Percentiles rank a stretch among this genome's conserved stretches.
Conservation (phyloP, 306 rosid species). For the Arachis hypogaea region DNA sequence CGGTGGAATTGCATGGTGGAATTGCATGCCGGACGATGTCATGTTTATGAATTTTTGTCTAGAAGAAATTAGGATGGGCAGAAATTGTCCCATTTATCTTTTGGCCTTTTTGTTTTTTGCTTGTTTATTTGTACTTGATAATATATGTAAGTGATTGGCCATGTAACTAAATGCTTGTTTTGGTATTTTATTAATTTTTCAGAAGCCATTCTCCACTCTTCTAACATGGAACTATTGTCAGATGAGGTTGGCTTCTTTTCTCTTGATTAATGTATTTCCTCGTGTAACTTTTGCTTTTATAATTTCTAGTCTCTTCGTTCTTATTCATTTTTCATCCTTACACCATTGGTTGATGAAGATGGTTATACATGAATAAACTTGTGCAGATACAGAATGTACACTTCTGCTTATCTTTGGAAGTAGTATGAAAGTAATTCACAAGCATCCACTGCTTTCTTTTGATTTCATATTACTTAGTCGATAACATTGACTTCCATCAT, state of each 20-base stretch:
- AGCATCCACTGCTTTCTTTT: conserved; percentile 21
- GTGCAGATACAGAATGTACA: conserved; percentile 29
- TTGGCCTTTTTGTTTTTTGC: neutral
- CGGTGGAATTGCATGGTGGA: conserved; percentile 22
- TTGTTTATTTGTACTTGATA: conserved; percentile 15
- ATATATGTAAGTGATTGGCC: neutral
- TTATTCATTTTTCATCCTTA: conserved; percentile 25
- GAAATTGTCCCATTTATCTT: neutral
- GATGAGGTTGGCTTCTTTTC: conserved; percentile 73
- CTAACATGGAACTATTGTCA: conserved; percentile 70
- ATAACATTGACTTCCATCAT: neutral
- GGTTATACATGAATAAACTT: conserved; percentile 21
- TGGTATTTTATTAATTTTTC: conserved; percentile 44
- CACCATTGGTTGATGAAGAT: neutral
- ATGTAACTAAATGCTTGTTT: conserved; percentile 27
- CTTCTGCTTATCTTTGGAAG: conserved; percentile 31
- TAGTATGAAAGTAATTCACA: conserved; percentile 28
- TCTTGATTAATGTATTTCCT: neutral
- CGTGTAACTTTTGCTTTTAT: neutral
- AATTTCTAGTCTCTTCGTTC: neutral
- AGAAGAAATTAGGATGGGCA: neutral
- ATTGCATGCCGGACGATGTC: conserved; percentile 13
- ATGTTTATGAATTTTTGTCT: conserved; percentile 1
- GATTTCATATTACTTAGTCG: conserved; percentile 21
- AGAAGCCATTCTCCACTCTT: conserved; percentile 67